phyloP scores from a whole-genome alignment of 805 yeast genomes.

The Metahyphopichia silvanorum region DNA sequence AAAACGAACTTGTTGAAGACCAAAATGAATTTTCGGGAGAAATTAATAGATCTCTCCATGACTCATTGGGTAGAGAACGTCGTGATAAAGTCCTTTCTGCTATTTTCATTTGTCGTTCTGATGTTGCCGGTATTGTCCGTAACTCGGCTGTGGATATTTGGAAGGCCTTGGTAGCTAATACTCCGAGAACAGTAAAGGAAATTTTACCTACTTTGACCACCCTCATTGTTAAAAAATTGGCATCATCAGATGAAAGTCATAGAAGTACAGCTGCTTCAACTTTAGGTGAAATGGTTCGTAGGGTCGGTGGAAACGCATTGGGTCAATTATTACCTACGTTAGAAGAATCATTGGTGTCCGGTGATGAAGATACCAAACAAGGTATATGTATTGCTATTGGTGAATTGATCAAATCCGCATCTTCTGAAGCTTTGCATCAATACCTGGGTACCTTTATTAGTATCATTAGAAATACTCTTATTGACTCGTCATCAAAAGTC shows the following conservation, averaged over 20 bases:
- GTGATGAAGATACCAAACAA: slow-evolving; percentile 83
- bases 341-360: slow-evolving; percentile 54
- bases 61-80: slow-evolving; percentile 80
- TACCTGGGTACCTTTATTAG: slow-evolving; percentile 68
- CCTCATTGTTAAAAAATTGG: slow-evolving; percentile 77
- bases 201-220: slow-evolving; percentile 80
- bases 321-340: slow-evolving; percentile 82
- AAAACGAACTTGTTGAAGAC: slow-evolving; percentile 63
- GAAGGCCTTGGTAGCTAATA: slow-evolving; percentile 94
- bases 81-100: slow-evolving; percentile 83
- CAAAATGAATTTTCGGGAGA: slow-evolving; percentile 45
- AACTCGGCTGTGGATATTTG: slow-evolving; percentile 90
- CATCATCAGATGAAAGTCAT: slow-evolving; percentile 74
- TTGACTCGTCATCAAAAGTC: slow-evolving; percentile 69
- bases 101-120: slow-evolving; percentile 93
- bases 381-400: slow-evolving; percentile 94
- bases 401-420: slow-evolving; percentile 78
- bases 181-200: slow-evolving; percentile 92
- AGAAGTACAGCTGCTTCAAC: slow-evolving; percentile 90
- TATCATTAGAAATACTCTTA: slow-evolving; percentile 74
- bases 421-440: slow-evolving; percentile 54
- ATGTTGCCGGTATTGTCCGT: slow-evolving; percentile 82
- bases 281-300: slow-evolving; percentile 88
- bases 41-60: slow-evolving; percentile 63
- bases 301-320: slow-evolving; percentile 88